A percentile compares a stretch with the other conserved stretches of the same genome.
phyloP scores from a whole-genome alignment of 2,329 filamentous ascomycete genomes.

The Madurella mycetomatis region DNA sequence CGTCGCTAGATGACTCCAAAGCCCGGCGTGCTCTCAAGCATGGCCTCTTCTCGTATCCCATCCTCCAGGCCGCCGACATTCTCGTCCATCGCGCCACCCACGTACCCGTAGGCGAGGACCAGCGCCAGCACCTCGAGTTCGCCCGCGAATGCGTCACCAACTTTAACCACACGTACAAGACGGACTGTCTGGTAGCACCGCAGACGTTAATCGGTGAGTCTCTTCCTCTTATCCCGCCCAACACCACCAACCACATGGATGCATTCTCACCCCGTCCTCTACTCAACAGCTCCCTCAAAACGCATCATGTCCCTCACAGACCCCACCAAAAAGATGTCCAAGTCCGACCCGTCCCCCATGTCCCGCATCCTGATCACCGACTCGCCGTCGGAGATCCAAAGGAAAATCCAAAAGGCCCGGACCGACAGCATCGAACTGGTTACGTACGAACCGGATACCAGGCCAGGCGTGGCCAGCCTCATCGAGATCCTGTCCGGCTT shows the following conservation, averaged over 20 bases:
- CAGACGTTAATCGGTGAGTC: constrained; percentile 65
- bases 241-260: too few relatives aligned
- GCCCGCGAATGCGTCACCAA: constrained; percentile 77
- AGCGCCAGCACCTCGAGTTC: constrained; percentile 91
- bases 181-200: constrained; percentile 58
- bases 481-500: constrained; percentile 74
- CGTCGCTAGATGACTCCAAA: constrained; percentile 53
- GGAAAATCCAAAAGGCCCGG: constrained; percentile 67
- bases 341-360: constrained; percentile 66
- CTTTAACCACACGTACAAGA: constrained; percentile 73
- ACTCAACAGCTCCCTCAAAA: constrained; percentile 61
- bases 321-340: constrained; percentile 87
- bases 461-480: constrained; percentile 86
- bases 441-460: constrained; percentile 62
- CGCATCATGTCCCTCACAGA: constrained; percentile 85
- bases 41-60: constrained; percentile 91
- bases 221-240: not conserved
- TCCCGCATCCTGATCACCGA: constrained; percentile 85
- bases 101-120: constrained; percentile 95
- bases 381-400: constrained; percentile 54
- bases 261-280: too few relatives aligned
- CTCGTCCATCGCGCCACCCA: constrained; percentile 87
- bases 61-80: constrained; percentile 92
- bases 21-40: constrained; percentile 66
- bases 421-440: constrained; percentile 69